Evolutionary conservation across 208 protist species (phyloP), one percentile per base, ranked within the genome.

Genomic region (Wallacemonas sp.): DNA sequence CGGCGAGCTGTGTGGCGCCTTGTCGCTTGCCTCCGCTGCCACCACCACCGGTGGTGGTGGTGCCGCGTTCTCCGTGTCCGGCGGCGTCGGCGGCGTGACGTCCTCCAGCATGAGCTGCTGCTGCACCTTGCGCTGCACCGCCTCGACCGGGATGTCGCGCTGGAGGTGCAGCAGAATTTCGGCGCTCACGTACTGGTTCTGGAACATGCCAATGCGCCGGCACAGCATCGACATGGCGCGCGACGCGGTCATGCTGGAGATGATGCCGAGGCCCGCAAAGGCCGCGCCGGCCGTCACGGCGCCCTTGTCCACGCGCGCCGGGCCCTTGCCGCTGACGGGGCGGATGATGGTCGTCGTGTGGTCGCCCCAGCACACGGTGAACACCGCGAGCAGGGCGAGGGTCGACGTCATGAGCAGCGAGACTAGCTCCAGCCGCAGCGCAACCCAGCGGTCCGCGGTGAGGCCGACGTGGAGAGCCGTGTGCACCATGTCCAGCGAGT

Each of bases 101-200:
- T 26, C 63, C 36, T 29, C 39, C 26, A 74, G 18, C 45, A 59
- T 64, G 23, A 50, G 57, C 50, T 70, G 73, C 18, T 77, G 26
- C 26, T 67, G 77, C 20, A 48, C 62, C 23, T 68, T 64, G 23
- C 70, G 57, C 23, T 61, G 61, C 42, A 23, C 57, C 0, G 42
- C 63, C 66, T 76, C 68, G 52, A 57, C 38, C n/a, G 72, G 79
- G 33, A 74, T 76, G 50, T 81, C 75, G 28, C 73, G 65, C 46
- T 82, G 65, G 22, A 93, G 69, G 3, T 66, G 74, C 23, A 88
- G 70, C 20, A 91, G 69, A 61, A 87, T 74, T 57, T 90, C 84
- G 4, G 83, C 84, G 65, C 82, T 84, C n/a, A 94, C 83, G 65
- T 81, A 94, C 66, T 90, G 81, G 61, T 81, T 79, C 59, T 94